Base-by-base conservation (phyloP, 129 eudicot species). In the Pittosporum tobira region DNA sequence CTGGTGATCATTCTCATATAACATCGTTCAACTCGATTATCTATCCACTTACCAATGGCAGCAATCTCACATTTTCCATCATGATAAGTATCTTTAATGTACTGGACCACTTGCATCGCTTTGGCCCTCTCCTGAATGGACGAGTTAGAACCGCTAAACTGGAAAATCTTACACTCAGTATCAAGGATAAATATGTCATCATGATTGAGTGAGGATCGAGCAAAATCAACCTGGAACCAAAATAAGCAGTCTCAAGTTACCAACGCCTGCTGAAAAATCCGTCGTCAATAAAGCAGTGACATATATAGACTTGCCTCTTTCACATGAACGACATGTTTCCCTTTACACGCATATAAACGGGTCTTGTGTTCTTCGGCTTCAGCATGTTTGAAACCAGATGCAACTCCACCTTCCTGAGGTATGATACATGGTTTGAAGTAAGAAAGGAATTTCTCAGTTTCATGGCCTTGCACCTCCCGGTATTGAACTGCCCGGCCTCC, bases 91-190 rank as follows among this genome's bases (percentile, higher is more conserved):
- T 82, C 88, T 80, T 71, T 82, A 37, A 89, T 73, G 71, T 89
- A 89, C 78, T 85, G 94, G 19, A 82, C 94, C 64, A 82, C 97
- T 75, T 89, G 94, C 54, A 89, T 73, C 49, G 97, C 95, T 78
- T 83, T 89, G 52, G 95, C 97, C 60, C 97, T 82, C 70, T 89
- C 97, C 80, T 85, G 97, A 64, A 82, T 85, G 30, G 76, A 79
- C 45, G 97, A 82, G 59, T 85, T 89, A 30, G 84, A 85, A 62
- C 97, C 97, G 53, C 71, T 89, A 42, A 85, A 89, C 65, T 89
- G 97, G 67, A 85, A 89, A 38, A 89, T 89, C 67, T 89, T 89
- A 23, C 83, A 70, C 71, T 89, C 61, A 42, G 94, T 73, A 59
- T 89, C 95, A 37, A 89, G 67, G 56, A 89, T 80, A 69, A 73